Evolutionary conservation across 768 basidiomycete genomes (phyloP).

Genomic region (Lanmaoa pseudosensibilis): DNA sequence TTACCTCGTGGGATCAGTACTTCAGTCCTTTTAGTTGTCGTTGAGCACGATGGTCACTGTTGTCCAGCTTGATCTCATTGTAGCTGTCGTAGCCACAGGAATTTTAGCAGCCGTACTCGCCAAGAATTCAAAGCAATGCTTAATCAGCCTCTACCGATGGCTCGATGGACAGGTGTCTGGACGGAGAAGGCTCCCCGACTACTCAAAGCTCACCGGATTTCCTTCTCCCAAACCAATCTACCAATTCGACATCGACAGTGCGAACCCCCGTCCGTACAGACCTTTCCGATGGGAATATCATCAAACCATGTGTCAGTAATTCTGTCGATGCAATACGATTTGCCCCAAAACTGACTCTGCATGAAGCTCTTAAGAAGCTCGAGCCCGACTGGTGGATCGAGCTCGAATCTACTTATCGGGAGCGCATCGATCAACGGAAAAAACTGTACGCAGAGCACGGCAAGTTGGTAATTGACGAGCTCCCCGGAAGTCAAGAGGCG

Average conservation of each 20-base stretch:
- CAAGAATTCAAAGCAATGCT: neutral
- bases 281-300: conserved; percentile 58
- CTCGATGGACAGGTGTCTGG: conserved; percentile 4
- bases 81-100: neutral
- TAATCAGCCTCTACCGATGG: conserved; percentile 2
- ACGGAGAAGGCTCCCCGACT: conserved; percentile 34
- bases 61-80: neutral
- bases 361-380: conserved; percentile 43
- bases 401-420: conserved; percentile 50
- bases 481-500: conserved; percentile 50
- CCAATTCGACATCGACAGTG: conserved; percentile 43
- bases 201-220: conserved; percentile 44
- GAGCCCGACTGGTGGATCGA: conserved; percentile 61
- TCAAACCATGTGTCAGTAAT: conserved; percentile 51
- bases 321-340: neutral
- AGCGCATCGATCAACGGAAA: conserved; percentile 44
- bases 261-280: conserved; percentile 52
- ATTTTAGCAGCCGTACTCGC: conserved; percentile 5
- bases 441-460: conserved; percentile 40
- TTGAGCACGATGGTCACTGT: conserved; percentile 9
- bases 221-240: conserved; percentile 42
- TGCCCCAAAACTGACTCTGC: neutral
- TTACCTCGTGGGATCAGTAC: neutral
- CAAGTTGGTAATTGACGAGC: conserved; percentile 41
- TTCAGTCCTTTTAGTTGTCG: neutral